These are phyloP conservation scores for Dothideomycetidae sp. DNA, from an alignment of 2,329 filamentous ascomycete genomes.

Conservation along the genomic window DNA sequence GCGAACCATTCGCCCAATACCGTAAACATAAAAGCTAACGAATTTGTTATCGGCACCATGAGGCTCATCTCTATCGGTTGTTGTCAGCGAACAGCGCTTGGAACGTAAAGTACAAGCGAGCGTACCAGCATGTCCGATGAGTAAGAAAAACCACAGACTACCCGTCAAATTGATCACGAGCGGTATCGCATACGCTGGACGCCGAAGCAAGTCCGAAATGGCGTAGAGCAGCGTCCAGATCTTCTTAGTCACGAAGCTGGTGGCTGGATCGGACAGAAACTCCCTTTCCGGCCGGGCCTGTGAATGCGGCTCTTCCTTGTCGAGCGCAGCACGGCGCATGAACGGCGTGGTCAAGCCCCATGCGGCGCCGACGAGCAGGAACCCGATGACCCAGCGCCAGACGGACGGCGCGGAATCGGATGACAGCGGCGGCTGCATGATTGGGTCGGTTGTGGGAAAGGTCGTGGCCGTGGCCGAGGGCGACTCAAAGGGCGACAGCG, in stretches of 20 bases:
- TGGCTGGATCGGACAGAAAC: conserved; percentile 28
- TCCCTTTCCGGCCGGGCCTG: conserved; percentile 36
- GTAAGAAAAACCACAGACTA: conserved; percentile 89
- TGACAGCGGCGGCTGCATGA: conserved; percentile 14
- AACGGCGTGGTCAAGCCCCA: conserved; percentile 88
- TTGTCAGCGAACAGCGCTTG: no score
- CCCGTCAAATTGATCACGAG: conserved; percentile 80
- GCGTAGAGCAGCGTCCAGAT: conserved; percentile 55
- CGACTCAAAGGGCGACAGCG: no score
- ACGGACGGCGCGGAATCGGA: conserved; percentile 26
- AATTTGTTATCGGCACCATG: conserved; percentile 90
- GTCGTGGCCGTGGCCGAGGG: no score
- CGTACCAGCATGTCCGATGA: conserved; percentile 83
- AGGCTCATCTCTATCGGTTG: conserved; percentile 74
- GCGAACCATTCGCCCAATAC: conserved; percentile 92
- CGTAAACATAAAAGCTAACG: conserved; percentile 87
- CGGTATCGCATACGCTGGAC: conserved; percentile 73
- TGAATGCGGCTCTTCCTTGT: conserved; percentile 32
- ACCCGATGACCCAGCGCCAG: conserved; percentile 76
- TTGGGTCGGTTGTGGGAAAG: no score
- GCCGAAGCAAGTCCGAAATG: conserved; percentile 61
- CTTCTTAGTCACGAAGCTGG: conserved; percentile 48
- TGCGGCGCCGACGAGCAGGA: conserved; percentile 77
- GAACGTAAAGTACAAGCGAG: no score
- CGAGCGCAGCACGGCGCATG: conserved; percentile 65